Evolutionary conservation across 2,329 filamentous ascomycete species (phyloP), one percentile per base, ranked within the genome.

Genomic region (Colletotrichum kahawae): DNA sequence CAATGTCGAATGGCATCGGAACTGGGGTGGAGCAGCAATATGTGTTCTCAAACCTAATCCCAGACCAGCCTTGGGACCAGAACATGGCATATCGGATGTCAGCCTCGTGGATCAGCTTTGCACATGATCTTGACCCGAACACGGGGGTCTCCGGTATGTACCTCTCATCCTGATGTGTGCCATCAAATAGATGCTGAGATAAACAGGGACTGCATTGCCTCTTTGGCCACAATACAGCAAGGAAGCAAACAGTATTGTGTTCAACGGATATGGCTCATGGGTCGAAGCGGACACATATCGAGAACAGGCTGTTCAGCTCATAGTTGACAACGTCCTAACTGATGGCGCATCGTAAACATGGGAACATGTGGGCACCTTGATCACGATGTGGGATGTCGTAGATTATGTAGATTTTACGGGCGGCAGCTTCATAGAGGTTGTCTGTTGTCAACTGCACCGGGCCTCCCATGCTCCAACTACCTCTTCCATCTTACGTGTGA

Each of bases 1-100:
- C 90, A 9, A 88, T 91, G 63, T 80, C 89, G 76, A 91, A 92
- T 73, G 79, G 85, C 5, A 75, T 84, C 6, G 90, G 89, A 2
- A 92, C 76, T 79, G 85, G 10, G 74, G 84, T 5, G 89, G 89
- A 2, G 74, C 81, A 4, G 88, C 88, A 4, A 72, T 70, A 1
- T 83, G 82, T 74, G 84, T 86, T 3, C 85, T 88, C 64, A 82
- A 77, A 36, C 81, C 82, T 65, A 81, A 84, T 77, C 83, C 87
- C 1, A 77, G 84, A 63, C 84, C 83, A 4, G 87, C 85, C 71
- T 66, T 82, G 10, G 77, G 79, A 74, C 80, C 33, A 43, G 3
- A 68, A 12, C 12, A 59, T 91, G 24, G 86, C 88, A 13, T 81
- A 85, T 60, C 80, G 87, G 77, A 90, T 91, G 86, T 84, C 84